Base-by-base conservation (phyloP, 2,329 filamentous ascomycete genomes). In the Pseudogymnoascus sp. region DNA sequence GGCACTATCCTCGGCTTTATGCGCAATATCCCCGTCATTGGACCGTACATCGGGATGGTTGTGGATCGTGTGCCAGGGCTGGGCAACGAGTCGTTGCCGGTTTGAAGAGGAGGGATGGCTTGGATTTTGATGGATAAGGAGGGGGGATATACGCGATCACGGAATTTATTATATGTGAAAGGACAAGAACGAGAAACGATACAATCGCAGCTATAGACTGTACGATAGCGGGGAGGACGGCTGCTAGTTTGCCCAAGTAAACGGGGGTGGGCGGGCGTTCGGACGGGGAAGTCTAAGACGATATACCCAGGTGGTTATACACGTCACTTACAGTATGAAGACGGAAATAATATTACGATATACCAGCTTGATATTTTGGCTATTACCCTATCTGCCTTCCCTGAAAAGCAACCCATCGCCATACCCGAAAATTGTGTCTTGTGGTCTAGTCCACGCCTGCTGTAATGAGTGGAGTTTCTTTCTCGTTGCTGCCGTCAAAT, bases 1-100 rank as follows among this genome's bases (percentile, higher is more conserved):
- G 89, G 91, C 56, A 97, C 92, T 18, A 92, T 97, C 65, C 89
- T 88, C 0, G 84, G 89, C 13, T 96, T 97, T 70, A 89, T 90
- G 37, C 85, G 89, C 60, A 90, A 89, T 63, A 75, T 95, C 9
- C 92, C 94, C 0, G 80, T 96, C 6, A 77, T 97, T 5, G 92
- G 92, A 3, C 90, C 92, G 3, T 95, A 92, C 68, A 87, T 96
- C 69, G 88, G 89, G 61, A 76, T 82, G 65, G 79, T 79, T 2
- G 79, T 95, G 63, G 89, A 95, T 70, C 82, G 84, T 66, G 70
- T 84, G 64, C 86, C 89, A 0, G 74, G 89, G 35, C 83, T 83
- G 26, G 79, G 86, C 66, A 92, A 91, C 69, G 82, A 84, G 35
- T 89, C 94, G 69, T 73, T 95, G 67, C 89, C 88, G 48, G 89